Conservation (phyloP, 2,329 filamentous ascomycete genomes). For the Thyridium curvatum region DNA sequence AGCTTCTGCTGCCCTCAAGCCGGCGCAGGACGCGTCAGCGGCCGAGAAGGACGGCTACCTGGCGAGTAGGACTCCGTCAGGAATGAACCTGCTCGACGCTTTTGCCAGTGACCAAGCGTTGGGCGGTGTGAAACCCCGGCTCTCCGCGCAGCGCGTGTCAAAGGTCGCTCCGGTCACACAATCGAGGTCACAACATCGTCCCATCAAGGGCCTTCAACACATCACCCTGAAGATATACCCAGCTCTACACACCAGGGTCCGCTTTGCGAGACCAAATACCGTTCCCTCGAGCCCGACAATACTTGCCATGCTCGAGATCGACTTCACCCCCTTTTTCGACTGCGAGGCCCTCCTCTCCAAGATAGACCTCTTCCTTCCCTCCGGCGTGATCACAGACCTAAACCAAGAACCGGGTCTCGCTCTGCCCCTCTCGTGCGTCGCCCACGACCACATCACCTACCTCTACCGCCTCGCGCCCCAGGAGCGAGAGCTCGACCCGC, state of each 20-base stretch:
- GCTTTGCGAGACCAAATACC: constrained; percentile 60
- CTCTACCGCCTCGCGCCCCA: constrained; percentile 60
- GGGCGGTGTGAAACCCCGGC: constrained; percentile 53
- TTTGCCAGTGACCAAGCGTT: constrained; percentile 62
- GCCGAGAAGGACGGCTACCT: constrained; percentile 55
- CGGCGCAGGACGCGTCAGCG: constrained; percentile 33
- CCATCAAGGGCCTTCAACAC: constrained; percentile 58
- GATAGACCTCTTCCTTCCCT: constrained; percentile 50
- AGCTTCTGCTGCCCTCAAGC: constrained; percentile 54
- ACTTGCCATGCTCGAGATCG: constrained; percentile 66
- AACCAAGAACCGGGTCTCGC: constrained; percentile 41
- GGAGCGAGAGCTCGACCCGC: constrained; percentile 29
- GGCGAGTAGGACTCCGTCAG: constrained; percentile 60
- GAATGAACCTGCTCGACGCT: constrained; percentile 71
- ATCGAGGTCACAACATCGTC: constrained; percentile 53
- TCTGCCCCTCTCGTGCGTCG: constrained; percentile 56
- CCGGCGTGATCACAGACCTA: constrained; percentile 53
- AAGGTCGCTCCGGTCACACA: constrained; percentile 64
- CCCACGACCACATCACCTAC: constrained; percentile 70
- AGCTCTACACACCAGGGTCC: constrained; percentile 64
- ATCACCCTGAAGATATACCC: constrained; percentile 60
- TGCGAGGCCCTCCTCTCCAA: constrained; percentile 58
- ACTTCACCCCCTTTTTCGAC: constrained; percentile 64
- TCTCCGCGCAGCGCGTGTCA: constrained; percentile 70
- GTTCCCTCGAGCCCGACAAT: constrained; percentile 53